Percentiles rank a stretch among this genome's conserved stretches.
phyloP scores from a whole-genome alignment of 2,329 filamentous ascomycete species.

The Aspergillus sp. region DNA sequence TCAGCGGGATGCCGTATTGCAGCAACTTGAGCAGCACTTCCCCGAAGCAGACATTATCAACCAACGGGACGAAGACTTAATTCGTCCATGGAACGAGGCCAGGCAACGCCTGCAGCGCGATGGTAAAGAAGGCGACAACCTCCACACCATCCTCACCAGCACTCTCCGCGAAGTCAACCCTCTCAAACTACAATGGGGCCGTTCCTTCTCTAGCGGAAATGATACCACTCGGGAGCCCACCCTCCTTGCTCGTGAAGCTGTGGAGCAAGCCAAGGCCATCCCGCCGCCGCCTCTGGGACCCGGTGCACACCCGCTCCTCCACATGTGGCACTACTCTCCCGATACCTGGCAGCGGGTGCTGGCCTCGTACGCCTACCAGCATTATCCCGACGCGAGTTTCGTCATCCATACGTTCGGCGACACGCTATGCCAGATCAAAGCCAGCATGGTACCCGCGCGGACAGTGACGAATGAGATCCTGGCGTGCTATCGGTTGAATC shows the following conservation, averaged over 20 bases:
- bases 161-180: slow-evolving; percentile 14
- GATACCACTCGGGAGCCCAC: slow-evolving; percentile 11
- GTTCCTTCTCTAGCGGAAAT: slow-evolving; percentile 3
- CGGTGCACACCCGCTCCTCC: slow-evolving; percentile 25
- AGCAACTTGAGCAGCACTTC: slow-evolving; percentile 23
- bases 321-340: slow-evolving; percentile 26
- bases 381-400: slow-evolving; percentile 14
- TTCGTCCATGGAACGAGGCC: slow-evolving; percentile 23
- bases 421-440: slow-evolving; percentile 26
- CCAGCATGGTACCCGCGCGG: slow-evolving; percentile 16
- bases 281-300: slow-evolving; percentile 15
- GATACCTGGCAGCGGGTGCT: slow-evolving; percentile 27
- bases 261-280: slow-evolving; percentile 23
- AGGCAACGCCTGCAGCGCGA: slow-evolving; percentile 13
- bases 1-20: slow-evolving; percentile 23
- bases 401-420: slow-evolving; percentile 28
- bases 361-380: slow-evolving; percentile 32
- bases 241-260: slow-evolving; percentile 16
- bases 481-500: slow-evolving; percentile 25
- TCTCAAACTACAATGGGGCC: slow-evolving; percentile 14
- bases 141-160: slow-evolving; percentile 13
- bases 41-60: slow-evolving; percentile 9
- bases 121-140: slow-evolving; percentile 4
- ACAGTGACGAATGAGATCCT: slow-evolving; percentile 20
- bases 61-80: slow-evolving; percentile 28